Base-by-base conservation (phyloP, 306 rosid genomes). In the Leucaena leucocephala region DNA sequence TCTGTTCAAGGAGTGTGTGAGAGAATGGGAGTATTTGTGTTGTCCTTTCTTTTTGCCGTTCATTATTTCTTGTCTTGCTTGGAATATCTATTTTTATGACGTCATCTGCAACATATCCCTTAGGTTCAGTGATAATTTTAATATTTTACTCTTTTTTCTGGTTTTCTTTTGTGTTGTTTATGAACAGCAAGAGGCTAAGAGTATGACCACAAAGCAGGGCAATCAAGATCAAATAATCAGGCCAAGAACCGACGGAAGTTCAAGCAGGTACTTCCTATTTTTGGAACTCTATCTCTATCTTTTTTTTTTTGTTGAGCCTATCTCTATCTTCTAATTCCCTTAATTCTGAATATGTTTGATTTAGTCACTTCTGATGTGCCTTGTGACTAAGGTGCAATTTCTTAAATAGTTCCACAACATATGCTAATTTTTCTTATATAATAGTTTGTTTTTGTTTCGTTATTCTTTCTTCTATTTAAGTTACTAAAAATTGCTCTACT, bases 141-240 rank as follows among this genome's bases (percentile, higher is more conserved):
- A 73, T 82, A 77, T 74, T 80, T 75, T 61, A 59, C 68, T 79
- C 42, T 44, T 2, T 36, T 46, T 50, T 45, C 33, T 55, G 71
- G 17, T 64, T 59, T 21, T 64, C 10, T 57, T 69, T 68, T 42
- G 39, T 35, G 45, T 66, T 66, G 40, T 80, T 66, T 66, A 40
- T 80, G 78, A 49, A 58, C 78, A 94, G 98, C 82, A 89, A 89
- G 94, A 92, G 89, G 90, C 85, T 72, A 90, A 89, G 86, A 80
- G 80, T 71, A 77, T 88, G 67, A 89, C 78, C 84, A 76, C 88
- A 67, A 84, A 62, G 34, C 83, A 84, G 58, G 87, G 62, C 58
- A 82, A 58, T 78, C 84, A 76, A 80, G 91, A 79, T 75, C 83
- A 54, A 75, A 38, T 76, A 46, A 38, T 8, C 39, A 82, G 81